These are phyloP conservation scores for Oidium heveae DNA, from an alignment of 2,329 filamentous ascomycete species.

Conservation along the genomic window DNA sequence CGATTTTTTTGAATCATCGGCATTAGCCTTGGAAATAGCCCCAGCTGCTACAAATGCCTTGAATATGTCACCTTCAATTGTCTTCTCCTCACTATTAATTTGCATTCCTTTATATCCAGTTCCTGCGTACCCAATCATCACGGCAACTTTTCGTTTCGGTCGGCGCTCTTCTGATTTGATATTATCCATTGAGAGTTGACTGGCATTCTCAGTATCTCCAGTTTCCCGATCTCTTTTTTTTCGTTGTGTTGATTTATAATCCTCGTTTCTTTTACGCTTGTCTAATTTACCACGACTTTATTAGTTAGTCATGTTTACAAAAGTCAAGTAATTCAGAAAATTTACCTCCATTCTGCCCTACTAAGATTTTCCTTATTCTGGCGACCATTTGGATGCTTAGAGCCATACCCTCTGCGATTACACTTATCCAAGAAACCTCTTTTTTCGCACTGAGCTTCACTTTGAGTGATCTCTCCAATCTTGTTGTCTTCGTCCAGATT, in stretches of 20 bases:
- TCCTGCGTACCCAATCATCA: conserved; percentile 84
- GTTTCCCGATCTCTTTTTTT: conserved; percentile 21
- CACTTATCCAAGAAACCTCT: conserved; percentile 1
- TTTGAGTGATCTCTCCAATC: conserved; percentile 4
- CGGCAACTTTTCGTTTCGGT: conserved; percentile 89
- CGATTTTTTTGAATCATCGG: conserved; percentile 88
- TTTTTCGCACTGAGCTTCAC: no score
- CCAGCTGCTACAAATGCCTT: conserved; percentile 72
- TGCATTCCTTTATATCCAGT: conserved; percentile 97
- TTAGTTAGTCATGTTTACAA: conserved; percentile 20
- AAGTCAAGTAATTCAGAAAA: conserved; percentile 4
- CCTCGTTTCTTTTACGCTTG: conserved; percentile 24
- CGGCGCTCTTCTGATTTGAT: conserved; percentile 66
- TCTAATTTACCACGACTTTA: conserved; percentile 24
- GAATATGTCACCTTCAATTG: conserved; percentile 90
- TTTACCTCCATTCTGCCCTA: conserved; percentile 37
- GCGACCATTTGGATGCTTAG: conserved; percentile 14
- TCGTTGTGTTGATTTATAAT: conserved; percentile 27
- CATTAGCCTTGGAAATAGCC: conserved; percentile 90
- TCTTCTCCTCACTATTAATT: conserved; percentile 59
- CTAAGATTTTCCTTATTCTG: conserved; percentile 43
- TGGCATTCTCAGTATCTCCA: conserved; percentile 14
- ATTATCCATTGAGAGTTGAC: conserved; percentile 46
- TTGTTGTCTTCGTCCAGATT: conserved; percentile 5
- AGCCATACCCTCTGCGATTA: conserved; percentile 24